phyloP scores from a whole-genome alignment of 495 filamentous ascomycete species.

The Penicillium tannophilum region DNA sequence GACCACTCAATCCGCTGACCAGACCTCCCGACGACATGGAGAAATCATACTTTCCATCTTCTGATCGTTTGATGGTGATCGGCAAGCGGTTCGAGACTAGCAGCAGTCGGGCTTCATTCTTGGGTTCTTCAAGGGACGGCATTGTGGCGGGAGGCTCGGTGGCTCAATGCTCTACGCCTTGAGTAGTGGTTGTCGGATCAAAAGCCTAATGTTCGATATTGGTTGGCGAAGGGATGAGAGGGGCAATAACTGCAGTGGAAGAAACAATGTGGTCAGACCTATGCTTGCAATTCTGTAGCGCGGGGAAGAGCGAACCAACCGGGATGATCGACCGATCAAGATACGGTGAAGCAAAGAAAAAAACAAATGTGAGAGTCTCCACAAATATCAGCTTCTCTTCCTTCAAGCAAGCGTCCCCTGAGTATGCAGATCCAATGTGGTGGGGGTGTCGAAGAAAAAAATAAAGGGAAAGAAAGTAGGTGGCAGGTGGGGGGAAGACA shows the following conservation, averaged over 20 bases:
- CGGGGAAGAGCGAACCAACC: slow-evolving; percentile 14
- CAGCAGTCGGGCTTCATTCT: slow-evolving; percentile 59
- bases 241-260: background rate
- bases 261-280: slow-evolving; percentile 15
- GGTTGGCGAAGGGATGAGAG: background rate
- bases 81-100: slow-evolving; percentile 92
- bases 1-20: slow-evolving; percentile 84
- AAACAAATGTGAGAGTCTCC: slow-evolving; percentile 1
- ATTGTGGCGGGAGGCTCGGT: slow-evolving; percentile 24
- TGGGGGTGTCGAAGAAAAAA: slow-evolving; percentile 1
- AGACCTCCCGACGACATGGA: slow-evolving; percentile 95
- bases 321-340: slow-evolving; percentile 10
- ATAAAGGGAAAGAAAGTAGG: slow-evolving; percentile 5
- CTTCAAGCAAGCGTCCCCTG: background rate
- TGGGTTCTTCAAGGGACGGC: slow-evolving; percentile 37
- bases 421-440: background rate
- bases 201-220: background rate
- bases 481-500: slow-evolving; percentile 4
- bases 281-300: slow-evolving; percentile 2
- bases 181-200: background rate
- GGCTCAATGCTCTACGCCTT: background rate
- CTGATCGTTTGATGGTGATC: slow-evolving; percentile 89
- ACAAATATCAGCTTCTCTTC: background rate
- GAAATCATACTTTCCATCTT: slow-evolving; percentile 82
- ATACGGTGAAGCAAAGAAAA: slow-evolving; percentile 2